A percentile compares a stretch with the other conserved stretches of the same genome.
Evolutionary conservation across 2,329 filamentous ascomycete genomes (phyloP).

Genomic region (Colletotrichum sojae): DNA sequence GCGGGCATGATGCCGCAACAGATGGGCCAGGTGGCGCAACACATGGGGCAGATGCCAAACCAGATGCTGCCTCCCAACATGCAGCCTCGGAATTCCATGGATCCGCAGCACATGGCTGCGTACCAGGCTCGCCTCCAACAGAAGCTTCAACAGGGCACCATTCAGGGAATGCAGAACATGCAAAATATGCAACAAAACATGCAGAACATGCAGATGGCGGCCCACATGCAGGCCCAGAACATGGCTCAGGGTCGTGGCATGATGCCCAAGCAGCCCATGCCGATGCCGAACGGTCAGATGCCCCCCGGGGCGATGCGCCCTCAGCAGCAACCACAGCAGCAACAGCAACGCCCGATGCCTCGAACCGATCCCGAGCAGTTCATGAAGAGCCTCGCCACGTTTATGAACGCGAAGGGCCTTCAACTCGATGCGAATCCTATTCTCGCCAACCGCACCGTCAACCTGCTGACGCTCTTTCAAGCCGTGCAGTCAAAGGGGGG

Average conservation of each 20-base stretch:
- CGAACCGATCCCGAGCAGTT: constrained; percentile 75
- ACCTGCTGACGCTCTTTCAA: constrained; percentile 83
- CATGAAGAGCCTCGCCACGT: constrained; percentile 81
- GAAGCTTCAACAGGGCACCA: constrained; percentile 75
- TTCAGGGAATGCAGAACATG: constrained; percentile 61
- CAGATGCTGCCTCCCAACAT: constrained; percentile 52
- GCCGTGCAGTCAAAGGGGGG: constrained; percentile 82
- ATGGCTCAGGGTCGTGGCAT: constrained; percentile 61
- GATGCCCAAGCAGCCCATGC: constrained; percentile 67
- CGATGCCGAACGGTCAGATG: constrained; percentile 70
- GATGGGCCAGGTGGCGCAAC: constrained; percentile 62
- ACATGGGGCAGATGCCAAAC: constrained; percentile 50
- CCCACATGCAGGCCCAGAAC: constrained; percentile 65
- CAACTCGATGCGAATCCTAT: constrained; percentile 82
- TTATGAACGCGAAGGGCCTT: constrained; percentile 82
- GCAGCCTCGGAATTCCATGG: constrained; percentile 70
- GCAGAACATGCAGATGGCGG: constrained; percentile 63
- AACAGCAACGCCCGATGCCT: constrained; percentile 54
- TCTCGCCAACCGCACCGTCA: constrained; percentile 80
- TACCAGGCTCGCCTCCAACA: constrained; percentile 90
- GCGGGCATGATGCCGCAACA: constrained; percentile 66
- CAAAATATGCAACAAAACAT: constrained; percentile 53
- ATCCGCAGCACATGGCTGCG: constrained; percentile 80
- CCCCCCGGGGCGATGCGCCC: constrained; percentile 64
- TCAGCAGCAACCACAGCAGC: constrained; percentile 55